Evolutionary conservation across 345 rosid genomes (phyloP), one percentile per base, ranked within the genome.

Genomic region (Populus ilicifolia): DNA sequence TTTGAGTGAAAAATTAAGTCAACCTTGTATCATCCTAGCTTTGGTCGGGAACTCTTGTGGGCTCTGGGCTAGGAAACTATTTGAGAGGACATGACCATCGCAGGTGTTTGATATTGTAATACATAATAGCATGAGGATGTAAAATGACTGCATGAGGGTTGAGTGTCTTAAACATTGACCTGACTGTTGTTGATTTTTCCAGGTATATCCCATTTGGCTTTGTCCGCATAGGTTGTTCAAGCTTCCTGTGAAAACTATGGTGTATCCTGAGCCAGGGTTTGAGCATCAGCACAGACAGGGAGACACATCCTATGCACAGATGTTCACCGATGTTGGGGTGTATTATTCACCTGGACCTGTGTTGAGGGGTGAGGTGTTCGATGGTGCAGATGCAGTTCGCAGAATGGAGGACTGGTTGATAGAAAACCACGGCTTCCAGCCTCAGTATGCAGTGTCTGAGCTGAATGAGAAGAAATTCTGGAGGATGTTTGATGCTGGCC

Each of bases 381-480:
- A 96, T 25, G 99, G 99, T 6, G 80, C 93, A 0, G 96, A 84
- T 61, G 97, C 99, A 0, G 99, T 94, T 44, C 93, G 98, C 67
- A 83, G 35, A 70, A 61, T 96, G 96, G 99, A 96, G 93, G 75
- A 81, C 46, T 96, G 98, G 98, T 81, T 96, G 90, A 91, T 92
- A 0, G 97, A 94, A 80, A 96, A 96, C 91, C 91, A 89, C 8
- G 89, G 99, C 8, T 96, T 80, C 86, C 98, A 94, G 89, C 97
- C 99, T 17, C 99, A 94, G 80, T 96, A 96, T 41, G 96, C 98
- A 0, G 99, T 95, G 70, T 95, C 99, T 2, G 99, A 95, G 87
- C 90, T 95, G 18, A 87, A 25, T 5, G 99, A 93, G 86, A 93
- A 92, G 88, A 87, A 84, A 38, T 95, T 95, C 90, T 95, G 99